phyloP scores from a whole-genome alignment of 805 yeast genomes.

The Schwanniomyces pseudopolymorphus region DNA sequence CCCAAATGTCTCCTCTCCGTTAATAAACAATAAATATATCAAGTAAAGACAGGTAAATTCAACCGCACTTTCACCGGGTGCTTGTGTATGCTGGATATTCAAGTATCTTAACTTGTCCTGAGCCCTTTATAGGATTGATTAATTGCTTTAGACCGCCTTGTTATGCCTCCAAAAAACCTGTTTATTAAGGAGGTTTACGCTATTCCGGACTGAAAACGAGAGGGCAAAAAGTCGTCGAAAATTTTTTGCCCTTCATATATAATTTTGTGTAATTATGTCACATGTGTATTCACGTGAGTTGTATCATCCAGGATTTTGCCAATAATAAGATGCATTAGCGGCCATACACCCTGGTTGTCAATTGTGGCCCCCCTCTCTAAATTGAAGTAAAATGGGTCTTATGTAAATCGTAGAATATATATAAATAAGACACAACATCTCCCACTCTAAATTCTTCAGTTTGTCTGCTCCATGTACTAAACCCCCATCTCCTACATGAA shows the following conservation, averaged over 20 bases:
- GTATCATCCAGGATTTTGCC: background rate
- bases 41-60: conserved; percentile 3
- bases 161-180: background rate
- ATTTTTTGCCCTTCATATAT: background rate
- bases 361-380: background rate
- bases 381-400: background rate
- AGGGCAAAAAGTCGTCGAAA: conserved; percentile 3
- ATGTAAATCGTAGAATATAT: too few relatives aligned
- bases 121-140: conserved; percentile 11
- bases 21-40: conserved; percentile 1
- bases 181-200: conserved; percentile 1
- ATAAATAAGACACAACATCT: too few relatives aligned
- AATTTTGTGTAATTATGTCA: background rate
- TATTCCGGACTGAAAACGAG: conserved; percentile 1
- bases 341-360: background rate
- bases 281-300: background rate
- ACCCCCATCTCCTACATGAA: too few relatives aligned
- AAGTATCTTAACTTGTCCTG: conserved; percentile 1
- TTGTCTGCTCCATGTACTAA: too few relatives aligned
- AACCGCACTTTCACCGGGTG: conserved; percentile 5
- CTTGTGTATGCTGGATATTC: background rate
- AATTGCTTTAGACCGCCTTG: conserved; percentile 5
- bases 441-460: too few relatives aligned
- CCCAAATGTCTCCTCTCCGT: conserved; percentile 1
- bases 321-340: background rate